Percentiles rank a stretch among this genome's conserved stretches.
These are phyloP conservation scores for Pleurotus giganteus DNA, from an alignment of 768 basidiomycete genomes.

Conservation along the genomic window DNA sequence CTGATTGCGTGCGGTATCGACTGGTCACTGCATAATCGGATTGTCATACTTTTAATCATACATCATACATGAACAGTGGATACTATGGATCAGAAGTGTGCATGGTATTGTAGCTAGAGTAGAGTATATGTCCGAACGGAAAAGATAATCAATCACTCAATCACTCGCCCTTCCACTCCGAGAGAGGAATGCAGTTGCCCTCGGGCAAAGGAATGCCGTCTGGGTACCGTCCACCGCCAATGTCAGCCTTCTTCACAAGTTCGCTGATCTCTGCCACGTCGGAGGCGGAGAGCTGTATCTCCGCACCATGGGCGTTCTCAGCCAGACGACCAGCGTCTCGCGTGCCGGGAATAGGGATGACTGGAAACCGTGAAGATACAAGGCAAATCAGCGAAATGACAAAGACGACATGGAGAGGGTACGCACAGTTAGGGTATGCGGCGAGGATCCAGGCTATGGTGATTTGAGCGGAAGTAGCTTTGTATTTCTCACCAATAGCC, in stretches of 20 bases:
- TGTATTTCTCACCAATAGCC: conserved; percentile 25
- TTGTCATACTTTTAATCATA: too few species aligned
- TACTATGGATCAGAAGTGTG: too few species aligned
- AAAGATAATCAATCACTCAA: neutral
- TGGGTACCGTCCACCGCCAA: conserved; percentile 21
- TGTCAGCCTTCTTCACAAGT: conserved; percentile 19
- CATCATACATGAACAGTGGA: too few species aligned
- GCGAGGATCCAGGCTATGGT: conserved; percentile 23
- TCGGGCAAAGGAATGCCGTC: conserved; percentile 12
- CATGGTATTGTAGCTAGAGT: too few species aligned
- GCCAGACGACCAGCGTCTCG: conserved; percentile 18
- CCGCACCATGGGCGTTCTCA: conserved; percentile 21
- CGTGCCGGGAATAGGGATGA: conserved; percentile 26
- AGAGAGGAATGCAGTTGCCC: conserved; percentile 19
- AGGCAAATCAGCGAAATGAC: neutral
- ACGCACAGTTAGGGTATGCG: conserved; percentile 17
- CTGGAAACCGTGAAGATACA: conserved; percentile 7
- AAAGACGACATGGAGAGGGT: neutral
- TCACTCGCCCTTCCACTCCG: conserved; percentile 17
- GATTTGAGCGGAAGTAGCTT: conserved; percentile 30
- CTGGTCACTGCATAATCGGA: too few species aligned
- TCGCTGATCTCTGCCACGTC: conserved; percentile 21
- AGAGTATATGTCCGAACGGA: too few species aligned
- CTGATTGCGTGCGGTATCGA: too few species aligned
- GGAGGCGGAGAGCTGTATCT: conserved; percentile 14